Conservation (phyloP, 805 yeast genomes). For the Millerozyma acaciae region DNA sequence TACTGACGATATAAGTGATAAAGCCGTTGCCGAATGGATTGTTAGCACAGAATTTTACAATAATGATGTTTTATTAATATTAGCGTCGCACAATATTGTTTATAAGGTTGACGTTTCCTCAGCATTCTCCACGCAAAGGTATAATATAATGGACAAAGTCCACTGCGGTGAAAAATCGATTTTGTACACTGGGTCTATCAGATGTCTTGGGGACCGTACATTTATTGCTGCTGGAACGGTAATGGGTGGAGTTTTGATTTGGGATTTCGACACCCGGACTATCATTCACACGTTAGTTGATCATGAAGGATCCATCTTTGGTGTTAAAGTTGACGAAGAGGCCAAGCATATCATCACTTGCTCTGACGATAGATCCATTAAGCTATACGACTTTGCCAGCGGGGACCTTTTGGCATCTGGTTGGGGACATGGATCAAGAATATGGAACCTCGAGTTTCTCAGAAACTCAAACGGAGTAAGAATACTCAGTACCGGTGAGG, state of each 20-base stretch:
- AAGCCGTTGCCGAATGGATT: slow-evolving; percentile 76
- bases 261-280: slow-evolving; percentile 52
- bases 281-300: slow-evolving; percentile 56
- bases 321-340: slow-evolving; percentile 57
- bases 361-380: slow-evolving; percentile 90
- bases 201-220: slow-evolving; percentile 39
- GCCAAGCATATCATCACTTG: slow-evolving; percentile 68
- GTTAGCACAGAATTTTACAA: slow-evolving; percentile 51
- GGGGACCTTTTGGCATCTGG: slow-evolving; percentile 70
- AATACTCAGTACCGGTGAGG: slow-evolving; percentile 77
- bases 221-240: slow-evolving; percentile 89
- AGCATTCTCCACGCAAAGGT: slow-evolving; percentile 15
- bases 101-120: slow-evolving; percentile 31
- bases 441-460: slow-evolving; percentile 75
- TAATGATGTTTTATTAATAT: slow-evolving; percentile 38
- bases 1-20: slow-evolving; percentile 31
- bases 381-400: slow-evolving; percentile 58
- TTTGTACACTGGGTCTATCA: slow-evolving; percentile 80
- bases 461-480: slow-evolving; percentile 12
- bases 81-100: slow-evolving; percentile 79
- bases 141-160: slow-evolving; percentile 24
- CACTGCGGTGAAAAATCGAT: slow-evolving; percentile 72
- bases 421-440: slow-evolving; percentile 96
- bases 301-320: slow-evolving; percentile 92
- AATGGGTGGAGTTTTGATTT: slow-evolving; percentile 77